Percentiles rank a stretch among this genome's conserved stretches.
phyloP scores from a whole-genome alignment of 305 asterid species.

The Stenogyne calaminthoides region DNA sequence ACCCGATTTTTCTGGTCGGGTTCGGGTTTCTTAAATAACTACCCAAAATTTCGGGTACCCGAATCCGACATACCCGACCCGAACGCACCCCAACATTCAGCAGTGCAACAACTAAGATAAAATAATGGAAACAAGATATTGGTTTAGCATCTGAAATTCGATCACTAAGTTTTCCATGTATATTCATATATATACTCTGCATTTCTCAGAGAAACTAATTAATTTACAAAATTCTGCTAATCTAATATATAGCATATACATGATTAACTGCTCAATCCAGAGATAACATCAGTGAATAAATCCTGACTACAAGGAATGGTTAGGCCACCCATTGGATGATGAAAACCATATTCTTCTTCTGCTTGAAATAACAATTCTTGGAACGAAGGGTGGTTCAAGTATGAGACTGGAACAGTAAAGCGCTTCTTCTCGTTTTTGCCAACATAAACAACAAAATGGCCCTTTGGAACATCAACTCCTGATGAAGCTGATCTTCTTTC shows the following conservation, averaged over 20 bases:
- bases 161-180: background rate
- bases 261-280: slow-evolving; percentile 8
- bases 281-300: slow-evolving; percentile 22
- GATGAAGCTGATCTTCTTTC: slow-evolving; percentile 2
- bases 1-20: too few relatives aligned
- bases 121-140: background rate
- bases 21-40: too few relatives aligned
- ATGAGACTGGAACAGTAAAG: slow-evolving; percentile 29
- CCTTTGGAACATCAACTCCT: background rate
- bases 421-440: slow-evolving; percentile 5
- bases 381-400: slow-evolving; percentile 29
- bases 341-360: slow-evolving; percentile 33
- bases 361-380: slow-evolving; percentile 13
- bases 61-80: too few relatives aligned
- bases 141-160: background rate
- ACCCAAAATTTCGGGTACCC: too few relatives aligned
- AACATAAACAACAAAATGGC: slow-evolving; percentile 7
- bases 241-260: background rate
- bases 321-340: slow-evolving; percentile 48
- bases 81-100: too few relatives aligned
- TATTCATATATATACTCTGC: background rate
- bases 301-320: slow-evolving; percentile 48
- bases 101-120: too few relatives aligned
- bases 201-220: background rate
- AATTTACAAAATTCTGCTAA: background rate